Percentiles rank a stretch among this genome's conserved stretches.
phyloP scores from a whole-genome alignment of 345 rosid species.

The Gossypium rotundifolium region DNA sequence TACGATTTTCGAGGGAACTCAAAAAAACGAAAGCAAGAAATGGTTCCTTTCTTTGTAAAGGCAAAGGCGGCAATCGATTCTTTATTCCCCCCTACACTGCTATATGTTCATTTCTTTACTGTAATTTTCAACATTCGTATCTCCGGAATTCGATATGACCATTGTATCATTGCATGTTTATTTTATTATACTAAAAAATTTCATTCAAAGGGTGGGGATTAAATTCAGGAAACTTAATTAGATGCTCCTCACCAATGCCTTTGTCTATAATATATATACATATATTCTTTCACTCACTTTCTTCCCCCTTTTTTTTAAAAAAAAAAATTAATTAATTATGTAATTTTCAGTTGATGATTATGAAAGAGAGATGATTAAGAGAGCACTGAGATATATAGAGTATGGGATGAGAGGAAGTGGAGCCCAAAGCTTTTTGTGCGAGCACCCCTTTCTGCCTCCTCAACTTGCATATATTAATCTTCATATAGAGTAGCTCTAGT shows the following conservation, averaged over 20 bases:
- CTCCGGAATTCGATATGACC: slow-evolving; percentile 42
- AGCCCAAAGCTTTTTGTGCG: not conserved
- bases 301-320: not conserved
- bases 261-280: not conserved
- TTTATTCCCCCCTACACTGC: slow-evolving; percentile 17
- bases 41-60: slow-evolving; percentile 5
- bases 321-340: not conserved
- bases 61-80: slow-evolving; percentile 20
- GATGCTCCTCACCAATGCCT: not conserved
- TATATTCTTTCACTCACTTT: not conserved
- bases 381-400: not conserved
- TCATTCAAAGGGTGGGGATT: slow-evolving; percentile 21
- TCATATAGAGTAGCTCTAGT: not conserved
- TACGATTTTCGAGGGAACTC: not conserved
- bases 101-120: not conserved
- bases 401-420: not conserved
- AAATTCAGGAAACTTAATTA: slow-evolving; percentile 12
- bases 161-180: slow-evolving; percentile 14
- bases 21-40: slow-evolving; percentile 2
- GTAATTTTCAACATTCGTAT: slow-evolving; percentile 46
- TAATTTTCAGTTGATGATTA: slow-evolving; percentile 5
- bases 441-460: slow-evolving; percentile 1
- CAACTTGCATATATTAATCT: not conserved
- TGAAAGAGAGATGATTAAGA: slow-evolving; percentile 29
- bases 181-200: slow-evolving; percentile 4